These are phyloP conservation scores for Ampelocalamus luodianensis DNA, from an alignment of 176 grass and related monocot species.

Conservation along the genomic window DNA sequence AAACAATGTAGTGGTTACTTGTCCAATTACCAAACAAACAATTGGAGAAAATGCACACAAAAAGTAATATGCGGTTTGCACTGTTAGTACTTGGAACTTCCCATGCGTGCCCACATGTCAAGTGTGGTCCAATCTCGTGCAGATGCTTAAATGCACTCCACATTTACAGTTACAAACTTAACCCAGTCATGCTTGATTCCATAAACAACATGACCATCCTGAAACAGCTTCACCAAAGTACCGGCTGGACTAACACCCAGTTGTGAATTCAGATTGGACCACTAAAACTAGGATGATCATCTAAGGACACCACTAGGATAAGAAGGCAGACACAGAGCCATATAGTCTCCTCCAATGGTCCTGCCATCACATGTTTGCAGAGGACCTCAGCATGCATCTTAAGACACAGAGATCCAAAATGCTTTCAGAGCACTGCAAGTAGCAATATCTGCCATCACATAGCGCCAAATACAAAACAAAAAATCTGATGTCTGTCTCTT, in stretches of 20 bases:
- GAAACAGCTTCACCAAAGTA: slow-evolving; percentile 20
- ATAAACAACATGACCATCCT: slow-evolving; percentile 15
- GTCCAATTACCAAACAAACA: slow-evolving; percentile 27
- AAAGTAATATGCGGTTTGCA: not conserved
- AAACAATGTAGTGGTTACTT: slow-evolving; percentile 27
- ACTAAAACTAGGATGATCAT: slow-evolving; percentile 5
- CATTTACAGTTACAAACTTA: slow-evolving; percentile 23
- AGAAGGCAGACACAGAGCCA: slow-evolving; percentile 15
- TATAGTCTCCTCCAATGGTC: slow-evolving; percentile 24
- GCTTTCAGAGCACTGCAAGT: not conserved
- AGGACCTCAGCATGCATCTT: slow-evolving; percentile 1
- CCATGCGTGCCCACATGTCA: slow-evolving; percentile 17
- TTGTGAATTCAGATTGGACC: slow-evolving; percentile 34
- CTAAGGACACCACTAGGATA: slow-evolving; percentile 1
- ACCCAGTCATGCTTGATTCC: not conserved
- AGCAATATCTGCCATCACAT: not conserved
- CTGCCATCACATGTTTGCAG: slow-evolving; percentile 42
- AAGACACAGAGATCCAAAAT: slow-evolving; percentile 29
- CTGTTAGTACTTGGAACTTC: slow-evolving; percentile 7
- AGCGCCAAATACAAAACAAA: not conserved
- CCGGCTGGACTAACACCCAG: not conserved
- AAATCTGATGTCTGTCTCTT: not conserved
- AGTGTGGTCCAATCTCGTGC: slow-evolving; percentile 20
- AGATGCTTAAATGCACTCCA: slow-evolving; percentile 30
- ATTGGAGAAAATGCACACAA: not conserved